Evolutionary conservation across 2,329 filamentous ascomycete species (phyloP), one percentile per base, ranked within the genome.

Genomic region (Fusarium sp.): DNA sequence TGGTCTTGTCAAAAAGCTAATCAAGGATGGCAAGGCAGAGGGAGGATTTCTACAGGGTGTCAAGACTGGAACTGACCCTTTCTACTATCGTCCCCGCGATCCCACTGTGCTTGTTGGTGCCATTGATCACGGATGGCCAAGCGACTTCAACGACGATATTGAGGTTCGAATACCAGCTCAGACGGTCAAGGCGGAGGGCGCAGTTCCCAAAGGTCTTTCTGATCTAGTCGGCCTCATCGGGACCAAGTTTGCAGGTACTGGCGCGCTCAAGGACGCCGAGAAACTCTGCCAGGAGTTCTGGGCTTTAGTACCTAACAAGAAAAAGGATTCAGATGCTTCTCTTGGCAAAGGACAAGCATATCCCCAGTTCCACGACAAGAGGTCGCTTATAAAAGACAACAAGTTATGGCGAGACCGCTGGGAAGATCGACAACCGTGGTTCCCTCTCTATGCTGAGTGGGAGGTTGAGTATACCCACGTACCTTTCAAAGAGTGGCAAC

Each of bases 381-480:
- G 23, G 23, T 24, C 23, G 23, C 23, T 24, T 24, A 24, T 24
- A 24, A 24, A 49, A 20, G 26, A 46, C 19, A 20, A 19, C 3
- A n/a, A 44, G 14, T 23, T 11, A 7, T 46, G 44, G 44, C 26
- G 44, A 17, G 44, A 46, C 21, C 26, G 17, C 8, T 46, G 42
- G 42, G 42, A 19, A 19, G 42, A 45, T 45, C 17, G 42, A 30
- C 42, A 45, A 10, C 42, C 42, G 6, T 45, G 76, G 76, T 77
- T 77, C 23, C 81, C 81, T 0, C 71, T 83, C 1, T 83, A 76
- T 26, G 49, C 78, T 0, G 82, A 83, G 64, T 83, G 81, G 81
- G 80, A 83, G 53, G 76, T 68, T 1, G 74, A 79, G 46, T 83
- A 83, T 57, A 75, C 69, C 7, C 79, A 83, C 57, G 68, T 82